Conservation (phyloP, 2,329 filamentous ascomycete species). For the Penicillium fuscoglaucum region DNA sequence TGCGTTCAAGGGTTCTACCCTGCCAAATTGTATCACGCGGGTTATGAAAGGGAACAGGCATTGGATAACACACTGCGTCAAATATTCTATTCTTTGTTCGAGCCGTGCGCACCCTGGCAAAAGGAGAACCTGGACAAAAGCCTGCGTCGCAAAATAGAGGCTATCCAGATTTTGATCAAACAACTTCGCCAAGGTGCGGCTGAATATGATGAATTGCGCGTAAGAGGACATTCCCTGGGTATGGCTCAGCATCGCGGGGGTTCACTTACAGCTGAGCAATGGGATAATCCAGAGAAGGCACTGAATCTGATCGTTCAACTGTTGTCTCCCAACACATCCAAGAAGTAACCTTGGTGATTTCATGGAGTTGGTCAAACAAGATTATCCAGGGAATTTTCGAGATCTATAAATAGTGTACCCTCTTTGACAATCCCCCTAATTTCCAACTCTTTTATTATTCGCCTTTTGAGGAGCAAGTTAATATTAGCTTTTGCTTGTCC, state of each 20-base stretch:
- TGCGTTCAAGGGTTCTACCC: background rate
- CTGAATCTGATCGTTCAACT: background rate
- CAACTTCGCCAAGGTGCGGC: background rate
- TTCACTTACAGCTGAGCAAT: background rate
- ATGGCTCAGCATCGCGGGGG: background rate
- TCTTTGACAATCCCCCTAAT: background rate
- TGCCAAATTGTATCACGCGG: background rate
- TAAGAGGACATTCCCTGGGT: accelerated
- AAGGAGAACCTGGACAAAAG: background rate
- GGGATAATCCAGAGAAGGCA: background rate
- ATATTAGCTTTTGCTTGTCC: background rate
- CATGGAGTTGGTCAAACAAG: background rate
- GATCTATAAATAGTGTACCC: background rate
- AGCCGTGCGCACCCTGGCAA: background rate
- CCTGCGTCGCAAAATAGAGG: background rate
- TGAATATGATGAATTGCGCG: background rate
- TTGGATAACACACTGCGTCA: background rate
- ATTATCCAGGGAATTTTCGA: background rate
- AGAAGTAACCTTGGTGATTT: background rate
- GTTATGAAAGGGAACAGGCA: background rate
- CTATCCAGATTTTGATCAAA: background rate
- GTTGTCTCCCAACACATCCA: too few relatives aligned
- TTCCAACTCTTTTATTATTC: background rate
- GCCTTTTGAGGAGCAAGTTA: background rate
- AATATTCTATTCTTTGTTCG: background rate